Conservation (phyloP, 345 rosid genomes). For the Citrus trifoliata region DNA sequence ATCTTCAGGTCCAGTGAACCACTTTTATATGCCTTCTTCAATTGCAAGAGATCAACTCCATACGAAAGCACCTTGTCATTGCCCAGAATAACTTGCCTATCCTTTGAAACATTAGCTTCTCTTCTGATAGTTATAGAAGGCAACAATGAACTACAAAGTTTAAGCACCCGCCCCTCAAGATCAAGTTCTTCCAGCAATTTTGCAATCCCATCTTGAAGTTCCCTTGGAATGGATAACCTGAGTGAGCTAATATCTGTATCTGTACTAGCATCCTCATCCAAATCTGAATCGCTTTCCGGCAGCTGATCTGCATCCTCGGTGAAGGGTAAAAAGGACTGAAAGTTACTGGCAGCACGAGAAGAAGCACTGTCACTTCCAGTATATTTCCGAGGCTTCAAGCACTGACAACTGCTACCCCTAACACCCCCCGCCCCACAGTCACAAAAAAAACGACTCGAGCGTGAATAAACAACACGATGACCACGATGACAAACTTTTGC, state of each 20-base stretch:
- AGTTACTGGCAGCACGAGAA: slow-evolving; percentile 48
- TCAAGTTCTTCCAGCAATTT: slow-evolving; percentile 74
- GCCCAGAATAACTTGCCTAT: slow-evolving; percentile 64
- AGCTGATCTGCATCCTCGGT: slow-evolving; percentile 81
- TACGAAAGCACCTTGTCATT: slow-evolving; percentile 77
- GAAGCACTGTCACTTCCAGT: slow-evolving; percentile 59
- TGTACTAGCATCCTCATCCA: slow-evolving; percentile 64
- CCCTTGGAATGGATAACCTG: slow-evolving; percentile 66
- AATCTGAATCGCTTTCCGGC: slow-evolving; percentile 86
- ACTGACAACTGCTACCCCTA: slow-evolving; percentile 93
- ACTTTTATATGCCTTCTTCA: slow-evolving; percentile 95
- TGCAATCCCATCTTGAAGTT: slow-evolving; percentile 61
- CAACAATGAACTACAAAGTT: slow-evolving; percentile 69
- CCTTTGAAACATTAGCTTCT: slow-evolving; percentile 63
- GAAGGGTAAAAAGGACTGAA: slow-evolving; percentile 73
- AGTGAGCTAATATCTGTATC: slow-evolving; percentile 49
- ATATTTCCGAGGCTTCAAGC: slow-evolving; percentile 94
- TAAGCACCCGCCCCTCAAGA: slow-evolving; percentile 68
- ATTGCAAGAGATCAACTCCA: slow-evolving; percentile 78
- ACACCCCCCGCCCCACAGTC: slow-evolving; percentile 99
- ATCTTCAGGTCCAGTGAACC: slow-evolving; percentile 97
- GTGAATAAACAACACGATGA: slow-evolving; percentile 98
- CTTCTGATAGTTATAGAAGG: slow-evolving; percentile 76
- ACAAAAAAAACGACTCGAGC: slow-evolving; percentile 93
- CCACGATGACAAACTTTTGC: slow-evolving; percentile 99